Conservation (phyloP, 352 stramenopile genomes). For the Globisporangium irregulare region DNA sequence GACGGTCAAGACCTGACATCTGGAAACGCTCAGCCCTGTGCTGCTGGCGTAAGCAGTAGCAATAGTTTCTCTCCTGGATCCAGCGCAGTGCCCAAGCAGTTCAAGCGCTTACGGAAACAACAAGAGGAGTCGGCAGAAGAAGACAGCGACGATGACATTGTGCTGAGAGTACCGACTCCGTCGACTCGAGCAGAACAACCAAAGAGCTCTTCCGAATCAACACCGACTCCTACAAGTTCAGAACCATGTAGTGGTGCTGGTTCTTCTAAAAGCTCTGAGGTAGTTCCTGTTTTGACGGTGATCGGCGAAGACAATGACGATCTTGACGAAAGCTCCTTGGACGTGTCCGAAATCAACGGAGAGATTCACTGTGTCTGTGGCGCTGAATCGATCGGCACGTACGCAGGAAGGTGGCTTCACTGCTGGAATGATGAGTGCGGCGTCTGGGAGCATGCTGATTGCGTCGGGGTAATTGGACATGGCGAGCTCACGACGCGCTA, state of each 20-base stretch:
- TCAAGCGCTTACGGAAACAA: constrained; percentile 17
- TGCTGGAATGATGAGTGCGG: constrained; percentile 63
- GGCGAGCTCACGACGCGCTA: constrained; percentile 29
- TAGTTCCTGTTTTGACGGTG: neutral
- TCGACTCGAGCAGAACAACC: neutral
- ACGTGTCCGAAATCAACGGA: constrained; percentile 22
- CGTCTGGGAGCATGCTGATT: constrained; percentile 72
- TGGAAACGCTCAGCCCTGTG: neutral
- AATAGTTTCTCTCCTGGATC: neutral
- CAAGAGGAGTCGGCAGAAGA: constrained; percentile 3
- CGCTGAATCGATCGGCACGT: constrained; percentile 37
- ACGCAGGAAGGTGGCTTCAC: constrained; percentile 65
- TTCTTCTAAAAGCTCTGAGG: neutral
- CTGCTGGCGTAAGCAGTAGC: neutral
- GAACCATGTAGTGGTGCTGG: neutral
- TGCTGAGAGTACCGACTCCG: neutral
- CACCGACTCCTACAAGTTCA: neutral
- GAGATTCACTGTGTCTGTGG: constrained; percentile 63
- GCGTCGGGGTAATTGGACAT: constrained; percentile 45
- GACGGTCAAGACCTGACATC: neutral
- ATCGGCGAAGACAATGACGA: constrained; percentile 45
- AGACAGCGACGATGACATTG: constrained; percentile 13
- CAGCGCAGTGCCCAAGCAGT: neutral
- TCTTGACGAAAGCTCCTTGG: constrained; percentile 15
- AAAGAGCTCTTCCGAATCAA: neutral